Conservation (phyloP, 2,329 filamentous ascomycete genomes). For the Trichoderma atrobrunneum region DNA sequence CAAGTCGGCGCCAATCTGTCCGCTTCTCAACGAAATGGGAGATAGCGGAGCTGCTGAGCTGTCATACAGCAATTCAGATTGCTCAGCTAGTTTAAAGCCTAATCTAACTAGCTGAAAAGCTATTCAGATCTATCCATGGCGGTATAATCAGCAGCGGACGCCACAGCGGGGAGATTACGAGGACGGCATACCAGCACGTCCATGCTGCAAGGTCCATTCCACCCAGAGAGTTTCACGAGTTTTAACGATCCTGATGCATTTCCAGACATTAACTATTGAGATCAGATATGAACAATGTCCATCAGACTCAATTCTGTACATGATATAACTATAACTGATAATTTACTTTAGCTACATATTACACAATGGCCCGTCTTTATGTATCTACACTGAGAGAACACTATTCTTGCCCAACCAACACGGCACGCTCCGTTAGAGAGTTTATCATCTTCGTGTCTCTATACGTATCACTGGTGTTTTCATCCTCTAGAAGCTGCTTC, state of each 20-base stretch:
- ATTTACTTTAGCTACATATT: background rate
- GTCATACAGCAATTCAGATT: background rate
- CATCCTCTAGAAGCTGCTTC: background rate
- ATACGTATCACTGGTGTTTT: too few relatives aligned
- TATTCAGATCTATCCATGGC: background rate
- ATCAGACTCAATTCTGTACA: background rate
- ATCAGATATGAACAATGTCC: background rate
- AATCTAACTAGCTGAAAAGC: background rate
- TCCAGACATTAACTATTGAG: background rate
- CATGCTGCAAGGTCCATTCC: background rate
- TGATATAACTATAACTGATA: background rate
- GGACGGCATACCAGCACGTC: background rate
- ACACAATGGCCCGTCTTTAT: background rate
- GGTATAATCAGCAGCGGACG: background rate
- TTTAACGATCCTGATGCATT: background rate
- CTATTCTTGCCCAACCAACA: background rate
- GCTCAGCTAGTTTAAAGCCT: background rate
- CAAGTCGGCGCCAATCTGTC: background rate
- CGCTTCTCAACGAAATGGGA: background rate
- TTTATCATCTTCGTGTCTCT: background rate
- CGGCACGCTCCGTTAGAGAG: background rate
- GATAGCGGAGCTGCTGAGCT: background rate
- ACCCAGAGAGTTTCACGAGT: background rate
- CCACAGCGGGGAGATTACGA: constrained; percentile 3
- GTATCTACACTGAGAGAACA: background rate